Base-by-base conservation (phyloP, 1,284 basidiomycete species). In the Ustilago cynodontis region DNA sequence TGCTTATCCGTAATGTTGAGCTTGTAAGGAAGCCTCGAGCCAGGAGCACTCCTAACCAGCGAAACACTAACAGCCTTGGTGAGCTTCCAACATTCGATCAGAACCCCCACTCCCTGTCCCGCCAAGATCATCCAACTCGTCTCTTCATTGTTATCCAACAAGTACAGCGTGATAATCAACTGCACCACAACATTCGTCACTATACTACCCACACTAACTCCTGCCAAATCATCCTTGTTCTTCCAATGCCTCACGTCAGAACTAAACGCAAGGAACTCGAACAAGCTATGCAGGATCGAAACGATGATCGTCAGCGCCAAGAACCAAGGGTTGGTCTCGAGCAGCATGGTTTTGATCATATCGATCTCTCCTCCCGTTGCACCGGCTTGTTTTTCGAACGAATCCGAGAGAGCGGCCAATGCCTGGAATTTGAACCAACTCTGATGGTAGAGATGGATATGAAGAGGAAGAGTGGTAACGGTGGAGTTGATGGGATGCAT, bases 31-130 rank as follows among this genome's bases (percentile, higher is more conserved):
- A 97, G 78, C 66, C 88, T 57, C 29, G 91, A 90, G 14, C 91
- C 91, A 10, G 90, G 81, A 29, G 90, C 88, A 10, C 18, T 91
- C 86, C 41, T 20, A 1, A 45, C 89, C 87, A 33, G 90, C 87
- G 45, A 97, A 83, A 98, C 92, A 85, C 96, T 92, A 43, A 97
- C 93, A 16, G 93, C 86, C 69, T 89, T 90, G 39, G 89, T 89
- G 59, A 90, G 88, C 91, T 98, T 98, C 96, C 95, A 98, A 1
- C 94, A 94, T 87, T 99, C 96, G 70, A 98, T 93, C 31, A 94
- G 71, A 31, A 96, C 90, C 33, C 95, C 95, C 26, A 88, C 87
- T 47, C 78, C 84, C 76, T 94, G 94, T 4, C 92, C 91, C 86
- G 94, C 90, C 24, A 98, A 89, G 84, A 97, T 95, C 93, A 97